Evolutionary conservation across 164 flowering plant genomes (phyloP), one percentile per base, ranked within the genome.

Genomic region (Liriodendron chinense): DNA sequence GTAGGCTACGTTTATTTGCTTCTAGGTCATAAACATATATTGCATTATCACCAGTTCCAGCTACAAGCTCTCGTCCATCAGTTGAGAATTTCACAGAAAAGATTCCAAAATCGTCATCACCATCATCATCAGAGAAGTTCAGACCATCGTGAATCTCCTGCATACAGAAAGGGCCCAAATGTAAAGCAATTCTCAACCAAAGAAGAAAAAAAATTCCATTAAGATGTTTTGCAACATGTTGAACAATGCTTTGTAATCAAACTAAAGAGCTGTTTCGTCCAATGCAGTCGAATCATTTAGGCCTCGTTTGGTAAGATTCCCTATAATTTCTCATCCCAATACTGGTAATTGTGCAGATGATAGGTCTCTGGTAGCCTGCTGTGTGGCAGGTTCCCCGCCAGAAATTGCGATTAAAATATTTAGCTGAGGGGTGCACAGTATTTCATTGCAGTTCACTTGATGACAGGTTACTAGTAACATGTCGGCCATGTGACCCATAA

Each of bases 61-160:
- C 93, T 10, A 94, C 97, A 82, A 94, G 81, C 80, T 94, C 97
- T 72, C 87, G 82, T 77, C 97, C 98, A 88, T 94, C 98, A 25
- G 83, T 89, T 21, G 98, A 93, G 77, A 89, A 93, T 74, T 93
- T 94, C 56, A 93, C 89, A 74, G 95, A 91, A 81, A 90, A 93
- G 43, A 94, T 89, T 26, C 88, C 91, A 82, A 90, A 89, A 12
- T 12, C 18, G 26, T 78, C 76, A 53, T 75, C 18, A 68, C 78
- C 76, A 53, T 75, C 18, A 76, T 77, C 78, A 67, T 73, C 50
- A 65, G 91, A 86, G 77, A 94, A 90, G 81, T 93, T 91, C 76
- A 94, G 83, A 56, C 94, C 97, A 66, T 93, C 97, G 82, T 93
- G 98, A 76, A 93, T 81, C 71, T 93, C 98, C 98, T 94, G 87